Evolutionary conservation across 169 alveolate genomes (phyloP).

Genomic region (Cardiosporidium cionae): DNA sequence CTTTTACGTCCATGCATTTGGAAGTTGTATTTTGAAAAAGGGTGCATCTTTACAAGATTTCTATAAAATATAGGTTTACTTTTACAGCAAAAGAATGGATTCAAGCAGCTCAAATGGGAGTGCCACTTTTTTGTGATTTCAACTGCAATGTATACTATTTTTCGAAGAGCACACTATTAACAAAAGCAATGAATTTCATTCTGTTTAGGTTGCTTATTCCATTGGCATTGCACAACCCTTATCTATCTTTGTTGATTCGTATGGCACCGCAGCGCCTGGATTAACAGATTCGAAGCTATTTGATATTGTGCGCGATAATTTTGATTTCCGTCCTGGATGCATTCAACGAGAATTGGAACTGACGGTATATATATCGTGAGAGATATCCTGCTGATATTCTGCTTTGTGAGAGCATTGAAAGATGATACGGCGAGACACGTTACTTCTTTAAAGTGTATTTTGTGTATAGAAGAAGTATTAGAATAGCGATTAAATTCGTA

Average conservation of each 20-base stretch:
- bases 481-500: neutral
- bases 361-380: neutral
- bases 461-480: neutral
- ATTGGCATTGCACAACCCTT: constrained; percentile 94
- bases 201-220: constrained; percentile 76
- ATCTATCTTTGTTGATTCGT: constrained; percentile 89
- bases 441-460: neutral
- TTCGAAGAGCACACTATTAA: too few relatives aligned
- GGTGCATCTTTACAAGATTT: too few relatives aligned
- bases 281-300: constrained; percentile 79
- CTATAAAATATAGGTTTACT: too few relatives aligned
- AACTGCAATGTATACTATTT: too few relatives aligned
- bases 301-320: constrained; percentile 79
- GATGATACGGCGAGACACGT: neutral
- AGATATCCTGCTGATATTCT: neutral
- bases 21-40: too few relatives aligned
- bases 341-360: constrained; percentile 84
- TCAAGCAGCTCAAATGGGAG: too few relatives aligned
- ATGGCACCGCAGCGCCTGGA: constrained; percentile 72
- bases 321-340: constrained; percentile 94
- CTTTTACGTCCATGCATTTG: neutral
- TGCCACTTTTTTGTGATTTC: too few relatives aligned
- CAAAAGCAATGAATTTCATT: too few relatives aligned
- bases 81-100: too few relatives aligned
- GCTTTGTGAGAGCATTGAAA: neutral